Base-by-base conservation (phyloP, 2,329 filamentous ascomycete genomes). In the Fusarium cicatricum region DNA sequence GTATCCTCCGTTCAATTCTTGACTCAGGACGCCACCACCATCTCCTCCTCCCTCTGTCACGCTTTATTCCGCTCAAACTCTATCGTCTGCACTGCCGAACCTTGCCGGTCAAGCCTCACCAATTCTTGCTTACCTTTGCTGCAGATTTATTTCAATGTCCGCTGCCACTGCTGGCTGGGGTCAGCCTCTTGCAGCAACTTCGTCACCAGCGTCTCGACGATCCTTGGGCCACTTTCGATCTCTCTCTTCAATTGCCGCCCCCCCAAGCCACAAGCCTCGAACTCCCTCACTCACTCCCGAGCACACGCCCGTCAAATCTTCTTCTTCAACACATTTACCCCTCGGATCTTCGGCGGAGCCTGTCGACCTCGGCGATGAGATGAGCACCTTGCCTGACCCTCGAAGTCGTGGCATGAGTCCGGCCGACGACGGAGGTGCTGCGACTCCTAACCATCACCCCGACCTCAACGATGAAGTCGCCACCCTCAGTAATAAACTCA, bases 401-500 rank as follows among this genome's bases (percentile, higher is more conserved):
- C 79, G 86, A 62, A 84, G 78, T 65, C 80, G 83, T 55, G 74
- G 77, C 19, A 77, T 79, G 66, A 82, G 79, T 46, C 78, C 82
- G 9, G 73, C 77, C 7, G 72, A 71, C 42, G 75, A 76, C 29
- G 65, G 71, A 39, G 62, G 69, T 32, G 58, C 70, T 54, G 55
- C 68, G 34, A 69, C 68, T 37, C 72, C 76, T 2, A 67, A 70
- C 7, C 81, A 79, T 38, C 82, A 85, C 57, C 82, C 83, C 5
- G 85, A 85, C 52, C 76, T 87, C 17, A 82, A 82, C 62, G 79
- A 84, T 53, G 95, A 98, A 75, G 91, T 99, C 23, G 91, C 94
- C 8, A 87, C 91, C 7, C 81, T 99, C 28, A 98, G 92, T 76
- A 94, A 92, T 42, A 99, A 99, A 75, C 86, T 99, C 60, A 94